phyloP scores from a whole-genome alignment of 495 filamentous ascomycete genomes.

The Cercophora sp. region DNA sequence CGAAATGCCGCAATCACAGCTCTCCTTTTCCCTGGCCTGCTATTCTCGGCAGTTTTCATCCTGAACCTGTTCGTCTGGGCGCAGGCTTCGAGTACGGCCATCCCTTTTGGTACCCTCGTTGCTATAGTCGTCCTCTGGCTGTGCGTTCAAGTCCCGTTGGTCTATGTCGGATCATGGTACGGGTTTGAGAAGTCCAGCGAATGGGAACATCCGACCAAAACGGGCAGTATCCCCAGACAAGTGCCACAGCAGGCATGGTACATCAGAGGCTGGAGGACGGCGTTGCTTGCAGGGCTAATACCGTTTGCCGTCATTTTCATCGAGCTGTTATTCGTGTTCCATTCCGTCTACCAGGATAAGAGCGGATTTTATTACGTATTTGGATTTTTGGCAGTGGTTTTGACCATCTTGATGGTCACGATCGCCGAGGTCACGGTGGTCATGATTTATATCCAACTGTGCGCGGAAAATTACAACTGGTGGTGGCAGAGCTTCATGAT shows the following conservation, averaged over 20 bases:
- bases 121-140: constrained; percentile 80
- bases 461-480: constrained; percentile 90
- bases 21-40: constrained; percentile 75
- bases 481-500: constrained; percentile 92
- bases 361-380: constrained; percentile 94
- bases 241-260: constrained; percentile 83
- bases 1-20: constrained; percentile 84
- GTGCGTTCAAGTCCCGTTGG: constrained; percentile 82
- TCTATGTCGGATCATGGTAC: constrained; percentile 79
- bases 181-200: constrained; percentile 63
- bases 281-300: constrained; percentile 74
- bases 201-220: constrained; percentile 89
- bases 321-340: constrained; percentile 89
- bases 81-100: constrained; percentile 84
- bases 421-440: constrained; percentile 89
- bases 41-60: constrained; percentile 75
- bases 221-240: constrained; percentile 66
- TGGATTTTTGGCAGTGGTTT: constrained; percentile 79
- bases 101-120: constrained; percentile 81
- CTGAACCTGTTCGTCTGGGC: constrained; percentile 94
- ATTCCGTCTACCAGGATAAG: constrained; percentile 89
- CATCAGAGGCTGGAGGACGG: constrained; percentile 54
- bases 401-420: constrained; percentile 68
- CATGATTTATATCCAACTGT: constrained; percentile 81
- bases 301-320: constrained; percentile 94